A percentile compares a stretch with the other conserved stretches of the same genome.
phyloP scores from a whole-genome alignment of 495 filamentous ascomycete genomes.

The Lasiosphaeris hirsuta region DNA sequence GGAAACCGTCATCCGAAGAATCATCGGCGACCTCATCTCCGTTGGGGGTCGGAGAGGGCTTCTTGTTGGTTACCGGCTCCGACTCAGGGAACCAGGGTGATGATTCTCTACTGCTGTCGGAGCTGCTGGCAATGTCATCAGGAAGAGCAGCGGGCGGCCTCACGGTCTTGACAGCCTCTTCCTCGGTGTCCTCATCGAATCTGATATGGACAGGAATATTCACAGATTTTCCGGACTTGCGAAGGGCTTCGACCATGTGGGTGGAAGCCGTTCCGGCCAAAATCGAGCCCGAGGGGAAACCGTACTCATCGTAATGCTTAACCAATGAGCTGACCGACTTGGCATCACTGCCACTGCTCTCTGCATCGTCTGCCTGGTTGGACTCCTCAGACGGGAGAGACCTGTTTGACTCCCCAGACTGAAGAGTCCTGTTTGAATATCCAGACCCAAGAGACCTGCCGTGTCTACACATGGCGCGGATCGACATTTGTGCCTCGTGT shows the following conservation, averaged over 20 bases:
- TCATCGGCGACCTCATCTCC: conserved; percentile 2
- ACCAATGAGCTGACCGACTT: conserved; percentile 30
- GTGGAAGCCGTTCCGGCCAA: conserved; percentile 37
- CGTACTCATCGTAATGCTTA: conserved; percentile 45
- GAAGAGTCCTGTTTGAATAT: too few species aligned
- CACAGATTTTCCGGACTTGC: conserved; percentile 25
- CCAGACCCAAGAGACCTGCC: background rate
- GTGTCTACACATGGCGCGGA: conserved; percentile 14
- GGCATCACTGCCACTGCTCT: conserved; percentile 24
- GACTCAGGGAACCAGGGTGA: conserved; percentile 3
- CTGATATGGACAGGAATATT: conserved; percentile 32
- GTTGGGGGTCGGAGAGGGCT: background rate
- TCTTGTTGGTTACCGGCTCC: background rate
- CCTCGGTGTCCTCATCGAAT: conserved; percentile 32
- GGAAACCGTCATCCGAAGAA: conserved; percentile 22
- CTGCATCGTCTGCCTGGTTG: conserved; percentile 18
- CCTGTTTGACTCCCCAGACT: too few species aligned
- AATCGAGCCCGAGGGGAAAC: conserved; percentile 50
- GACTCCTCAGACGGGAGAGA: background rate
- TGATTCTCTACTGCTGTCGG: background rate
- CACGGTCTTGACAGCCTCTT: conserved; percentile 7
- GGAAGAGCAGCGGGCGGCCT: background rate
- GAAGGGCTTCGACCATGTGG: conserved; percentile 34
- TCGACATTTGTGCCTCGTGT: conserved; percentile 8
- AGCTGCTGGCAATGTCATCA: background rate